phyloP scores from a whole-genome alignment of 495 filamentous ascomycete genomes.

The Extremus antarcticus region DNA sequence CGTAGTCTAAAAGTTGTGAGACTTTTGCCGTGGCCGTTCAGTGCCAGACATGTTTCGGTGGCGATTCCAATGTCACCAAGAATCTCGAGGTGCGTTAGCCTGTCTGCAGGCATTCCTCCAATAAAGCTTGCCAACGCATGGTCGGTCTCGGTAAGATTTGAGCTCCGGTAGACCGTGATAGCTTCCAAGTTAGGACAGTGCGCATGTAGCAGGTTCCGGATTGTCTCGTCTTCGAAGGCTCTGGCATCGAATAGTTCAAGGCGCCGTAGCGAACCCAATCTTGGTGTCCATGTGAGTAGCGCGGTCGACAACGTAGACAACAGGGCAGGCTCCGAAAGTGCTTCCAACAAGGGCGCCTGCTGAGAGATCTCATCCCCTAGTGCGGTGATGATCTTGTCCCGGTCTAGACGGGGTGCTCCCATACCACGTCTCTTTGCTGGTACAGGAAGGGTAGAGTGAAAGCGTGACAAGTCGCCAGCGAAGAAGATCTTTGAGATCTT shows the following conservation, averaged over 20 bases:
- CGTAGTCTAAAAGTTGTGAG: constrained; percentile 46
- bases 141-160: constrained; percentile 35
- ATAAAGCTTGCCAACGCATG: constrained; percentile 49
- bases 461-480: constrained; percentile 22
- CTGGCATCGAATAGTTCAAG: constrained; percentile 49
- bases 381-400: constrained; percentile 25
- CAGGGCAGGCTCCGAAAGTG: constrained; percentile 9
- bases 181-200: constrained; percentile 52
- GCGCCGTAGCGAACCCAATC: constrained; percentile 35
- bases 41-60: constrained; percentile 43
- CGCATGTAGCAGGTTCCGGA: constrained; percentile 39
- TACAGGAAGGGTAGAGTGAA: constrained; percentile 15
- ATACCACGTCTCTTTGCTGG: constrained; percentile 11
- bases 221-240: constrained; percentile 42
- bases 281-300: constrained; percentile 38
- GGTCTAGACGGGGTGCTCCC: constrained; percentile 15
- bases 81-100: constrained; percentile 48
- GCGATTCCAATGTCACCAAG: constrained; percentile 42
- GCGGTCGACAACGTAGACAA: constrained; percentile 33
- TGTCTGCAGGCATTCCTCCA: constrained; percentile 43
- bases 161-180: constrained; percentile 47
- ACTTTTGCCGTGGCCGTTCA: constrained; percentile 47
- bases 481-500: constrained; percentile 36
- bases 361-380: constrained; percentile 35
- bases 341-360: constrained; percentile 42